A percentile compares a stretch with the other conserved stretches of the same genome.
phyloP scores from a whole-genome alignment of 768 basidiomycete genomes.

The Pilatotrama ljubarskyi region DNA sequence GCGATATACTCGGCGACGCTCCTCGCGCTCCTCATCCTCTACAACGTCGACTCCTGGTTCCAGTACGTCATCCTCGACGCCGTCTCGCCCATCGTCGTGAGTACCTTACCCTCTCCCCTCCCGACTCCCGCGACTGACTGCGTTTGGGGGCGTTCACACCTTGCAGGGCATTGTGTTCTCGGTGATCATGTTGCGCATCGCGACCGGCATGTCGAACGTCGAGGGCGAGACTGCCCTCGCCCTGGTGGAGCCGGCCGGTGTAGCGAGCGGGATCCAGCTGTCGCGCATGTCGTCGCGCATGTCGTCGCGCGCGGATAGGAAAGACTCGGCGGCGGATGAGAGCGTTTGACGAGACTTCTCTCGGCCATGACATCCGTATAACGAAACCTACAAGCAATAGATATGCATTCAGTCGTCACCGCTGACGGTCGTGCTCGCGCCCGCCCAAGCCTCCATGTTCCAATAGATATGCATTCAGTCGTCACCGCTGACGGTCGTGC shows the following conservation, averaged over 20 bases:
- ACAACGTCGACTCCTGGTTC: slow-evolving; percentile 36
- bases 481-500: no score
- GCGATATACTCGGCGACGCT: slow-evolving; percentile 40
- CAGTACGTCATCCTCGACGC: slow-evolving; percentile 41
- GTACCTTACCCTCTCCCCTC: not conserved
- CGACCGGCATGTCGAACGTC: slow-evolving; percentile 32
- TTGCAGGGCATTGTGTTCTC: slow-evolving; percentile 39
- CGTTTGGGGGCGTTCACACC: not conserved
- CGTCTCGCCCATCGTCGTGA: slow-evolving; percentile 24
- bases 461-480: no score
- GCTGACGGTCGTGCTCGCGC: no score
- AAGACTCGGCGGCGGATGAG: not conserved
- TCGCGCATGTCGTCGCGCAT: slow-evolving; percentile 3
- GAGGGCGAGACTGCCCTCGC: slow-evolving; percentile 9
- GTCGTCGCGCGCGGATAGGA: not conserved
- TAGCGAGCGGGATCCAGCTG: slow-evolving; percentile 2
- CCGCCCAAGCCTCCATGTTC: no score
- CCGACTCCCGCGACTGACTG: not conserved
- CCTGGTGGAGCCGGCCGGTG: not conserved
- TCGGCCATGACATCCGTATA: no score
- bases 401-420: no score
- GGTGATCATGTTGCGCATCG: slow-evolving; percentile 42
- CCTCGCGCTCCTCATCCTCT: slow-evolving; percentile 35
- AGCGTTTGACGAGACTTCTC: no score
- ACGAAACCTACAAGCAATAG: no score